Percentiles rank a stretch among this genome's conserved stretches.
phyloP scores from a whole-genome alignment of 2,329 filamentous ascomycete genomes.

The Macroventuria anomochaeta region DNA sequence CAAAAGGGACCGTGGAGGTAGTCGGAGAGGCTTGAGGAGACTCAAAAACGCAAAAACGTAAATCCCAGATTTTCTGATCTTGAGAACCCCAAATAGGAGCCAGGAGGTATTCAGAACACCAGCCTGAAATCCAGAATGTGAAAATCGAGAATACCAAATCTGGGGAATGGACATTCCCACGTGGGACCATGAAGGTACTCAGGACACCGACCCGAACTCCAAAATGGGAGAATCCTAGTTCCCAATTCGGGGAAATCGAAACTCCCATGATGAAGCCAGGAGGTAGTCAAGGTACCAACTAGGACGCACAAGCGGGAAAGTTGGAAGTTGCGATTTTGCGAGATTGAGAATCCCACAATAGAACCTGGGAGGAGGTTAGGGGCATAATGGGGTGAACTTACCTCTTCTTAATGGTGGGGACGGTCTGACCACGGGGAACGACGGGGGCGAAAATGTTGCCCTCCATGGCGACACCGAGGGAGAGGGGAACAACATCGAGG shows the following conservation, averaged over 20 bases:
- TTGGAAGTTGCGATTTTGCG: neutral
- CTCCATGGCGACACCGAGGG: constrained; percentile 99
- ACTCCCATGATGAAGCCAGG: neutral
- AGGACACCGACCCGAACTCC: too few relatives aligned
- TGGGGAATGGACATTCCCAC: too few relatives aligned
- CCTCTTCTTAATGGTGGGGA: constrained; percentile 64
- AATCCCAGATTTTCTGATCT: too few relatives aligned
- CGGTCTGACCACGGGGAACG: constrained; percentile 66
- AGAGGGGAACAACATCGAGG: constrained; percentile 94
- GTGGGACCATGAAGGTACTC: too few relatives aligned
- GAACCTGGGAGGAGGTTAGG: too few relatives aligned
- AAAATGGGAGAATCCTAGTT: neutral
- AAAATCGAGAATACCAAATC: too few relatives aligned
- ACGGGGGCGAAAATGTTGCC: constrained; percentile 98
- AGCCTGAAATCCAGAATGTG: neutral
- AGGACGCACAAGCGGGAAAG: too few relatives aligned
- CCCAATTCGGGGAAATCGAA: neutral
- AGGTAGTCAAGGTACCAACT: neutral
- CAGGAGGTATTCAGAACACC: neutral
- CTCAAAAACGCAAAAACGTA: neutral
- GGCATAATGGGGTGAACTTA: too few relatives aligned
- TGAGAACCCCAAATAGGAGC: too few relatives aligned
- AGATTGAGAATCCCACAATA: too few relatives aligned
- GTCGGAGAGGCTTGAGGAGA: neutral
- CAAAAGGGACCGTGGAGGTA: neutral